Evolutionary conservation across 257 asterid genomes (phyloP).

Genomic region (Solanum tarijense): DNA sequence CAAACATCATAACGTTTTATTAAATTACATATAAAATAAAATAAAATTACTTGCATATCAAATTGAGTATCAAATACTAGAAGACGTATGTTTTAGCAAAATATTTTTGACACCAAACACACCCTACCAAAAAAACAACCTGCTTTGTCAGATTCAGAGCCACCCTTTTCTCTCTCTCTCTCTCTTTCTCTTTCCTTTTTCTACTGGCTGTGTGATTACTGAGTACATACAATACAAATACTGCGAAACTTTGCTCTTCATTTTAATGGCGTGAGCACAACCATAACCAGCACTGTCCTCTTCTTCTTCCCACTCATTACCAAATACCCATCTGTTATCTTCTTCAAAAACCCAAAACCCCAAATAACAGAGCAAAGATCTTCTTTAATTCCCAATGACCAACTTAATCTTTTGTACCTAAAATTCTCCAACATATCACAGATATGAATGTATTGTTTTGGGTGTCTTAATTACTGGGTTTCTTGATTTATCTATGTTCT

Average conservation of each 20-base stretch:
- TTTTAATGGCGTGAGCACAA: slow-evolving; percentile 12
- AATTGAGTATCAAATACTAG: neutral
- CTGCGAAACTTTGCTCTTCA: neutral
- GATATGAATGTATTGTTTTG: neutral
- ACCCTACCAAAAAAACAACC: neutral
- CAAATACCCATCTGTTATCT: neutral
- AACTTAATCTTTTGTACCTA: neutral
- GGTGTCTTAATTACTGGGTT: neutral
- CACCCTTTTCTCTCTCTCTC: slow-evolving; percentile 5
- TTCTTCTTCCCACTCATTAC: neutral
- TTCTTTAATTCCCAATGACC: neutral
- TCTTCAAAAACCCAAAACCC: slow-evolving; percentile 3
- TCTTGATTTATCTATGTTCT: neutral
- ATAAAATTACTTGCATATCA: neutral
- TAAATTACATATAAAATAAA: neutral
- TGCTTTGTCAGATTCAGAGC: slow-evolving; percentile 9
- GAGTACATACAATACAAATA: neutral
- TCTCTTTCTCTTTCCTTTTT: neutral
- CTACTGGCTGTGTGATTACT: neutral
- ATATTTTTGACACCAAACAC: neutral
- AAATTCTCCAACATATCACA: neutral
- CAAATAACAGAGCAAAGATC: neutral
- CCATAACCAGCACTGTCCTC: neutral
- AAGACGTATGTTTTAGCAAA: neutral
- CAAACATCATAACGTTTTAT: neutral